phyloP scores from a whole-genome alignment of 1,284 basidiomycete genomes.

The Mrakiaceae sp. region DNA sequence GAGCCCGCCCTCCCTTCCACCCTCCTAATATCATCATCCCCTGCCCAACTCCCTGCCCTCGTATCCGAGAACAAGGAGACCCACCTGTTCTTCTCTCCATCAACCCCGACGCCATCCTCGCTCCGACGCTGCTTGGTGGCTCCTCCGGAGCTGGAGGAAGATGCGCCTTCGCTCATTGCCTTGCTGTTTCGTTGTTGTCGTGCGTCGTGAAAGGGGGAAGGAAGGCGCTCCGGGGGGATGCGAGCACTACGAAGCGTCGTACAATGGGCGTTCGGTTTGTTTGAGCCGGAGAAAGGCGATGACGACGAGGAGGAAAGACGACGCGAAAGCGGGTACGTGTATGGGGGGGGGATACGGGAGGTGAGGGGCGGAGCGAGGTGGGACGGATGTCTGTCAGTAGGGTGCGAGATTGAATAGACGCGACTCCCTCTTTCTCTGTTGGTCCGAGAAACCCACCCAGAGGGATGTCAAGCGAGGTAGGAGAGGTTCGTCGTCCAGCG shows the following conservation, averaged over 20 bases:
- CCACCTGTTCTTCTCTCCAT: slow-evolving; percentile 8
- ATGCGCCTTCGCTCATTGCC: not conserved
- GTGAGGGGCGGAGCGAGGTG: not conserved
- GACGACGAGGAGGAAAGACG: not conserved
- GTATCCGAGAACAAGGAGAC: not conserved
- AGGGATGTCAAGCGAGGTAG: not conserved
- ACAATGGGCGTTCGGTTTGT: not conserved
- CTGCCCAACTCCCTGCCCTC: not conserved
- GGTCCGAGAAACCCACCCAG: not conserved
- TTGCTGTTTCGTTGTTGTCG: not conserved
- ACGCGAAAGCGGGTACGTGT: not conserved
- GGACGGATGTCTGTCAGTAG: not conserved
- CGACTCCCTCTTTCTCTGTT: not conserved
- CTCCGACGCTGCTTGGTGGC: not conserved
- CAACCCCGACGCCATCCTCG: not conserved
- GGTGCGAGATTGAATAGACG: not conserved
- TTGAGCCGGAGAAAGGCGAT: not conserved
- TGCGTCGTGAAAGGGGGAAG: not conserved
- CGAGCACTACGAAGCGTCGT: not conserved
- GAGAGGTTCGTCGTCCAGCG: not conserved
- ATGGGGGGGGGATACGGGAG: not conserved
- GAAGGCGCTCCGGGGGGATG: not conserved
- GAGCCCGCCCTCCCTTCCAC: too few species aligned
- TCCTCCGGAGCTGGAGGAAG: not conserved
- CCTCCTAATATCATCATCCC: not conserved